These are phyloP conservation scores for Monosporozyma yasuniensis DNA, from an alignment of 805 yeast species.

Conservation along the genomic window DNA sequence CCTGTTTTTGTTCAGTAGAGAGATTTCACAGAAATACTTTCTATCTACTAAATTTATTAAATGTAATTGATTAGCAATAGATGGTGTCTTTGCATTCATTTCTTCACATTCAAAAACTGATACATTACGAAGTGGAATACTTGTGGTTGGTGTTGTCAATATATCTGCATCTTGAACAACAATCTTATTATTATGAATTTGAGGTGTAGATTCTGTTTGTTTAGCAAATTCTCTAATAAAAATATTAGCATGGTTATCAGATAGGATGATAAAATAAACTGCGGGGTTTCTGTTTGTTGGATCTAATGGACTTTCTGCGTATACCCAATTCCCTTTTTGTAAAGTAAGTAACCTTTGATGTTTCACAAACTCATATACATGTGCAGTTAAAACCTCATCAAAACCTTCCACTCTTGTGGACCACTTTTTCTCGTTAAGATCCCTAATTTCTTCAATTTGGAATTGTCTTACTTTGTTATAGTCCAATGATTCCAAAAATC, in stretches of 20 bases:
- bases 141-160: constrained; percentile 20
- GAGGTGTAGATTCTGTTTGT: constrained; percentile 42
- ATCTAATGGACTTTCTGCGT: constrained; percentile 44
- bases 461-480: constrained; percentile 44
- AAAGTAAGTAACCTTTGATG: constrained; percentile 67
- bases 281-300: constrained; percentile 27
- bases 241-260: constrained; percentile 56
- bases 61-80: constrained; percentile 17
- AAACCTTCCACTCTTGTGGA: constrained; percentile 38
- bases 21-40: constrained; percentile 47
- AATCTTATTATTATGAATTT: constrained; percentile 48
- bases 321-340: constrained; percentile 77
- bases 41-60: constrained; percentile 52
- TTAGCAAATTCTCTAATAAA: constrained; percentile 51
- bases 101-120: constrained; percentile 42
- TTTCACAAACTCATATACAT: constrained; percentile 60
- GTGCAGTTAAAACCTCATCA: constrained; percentile 40
- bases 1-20: constrained; percentile 36
- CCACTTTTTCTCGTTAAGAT: constrained; percentile 37
- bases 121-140: constrained; percentile 46
- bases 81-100: constrained; percentile 28
- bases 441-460: constrained; percentile 42
- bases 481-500: constrained; percentile 34
- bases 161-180: constrained; percentile 1
- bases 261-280: constrained; percentile 49